A percentile compares a stretch with the other conserved stretches of the same genome.
Evolutionary conservation across 805 yeast genomes (phyloP).

Genomic region (Candida wancherniae): DNA sequence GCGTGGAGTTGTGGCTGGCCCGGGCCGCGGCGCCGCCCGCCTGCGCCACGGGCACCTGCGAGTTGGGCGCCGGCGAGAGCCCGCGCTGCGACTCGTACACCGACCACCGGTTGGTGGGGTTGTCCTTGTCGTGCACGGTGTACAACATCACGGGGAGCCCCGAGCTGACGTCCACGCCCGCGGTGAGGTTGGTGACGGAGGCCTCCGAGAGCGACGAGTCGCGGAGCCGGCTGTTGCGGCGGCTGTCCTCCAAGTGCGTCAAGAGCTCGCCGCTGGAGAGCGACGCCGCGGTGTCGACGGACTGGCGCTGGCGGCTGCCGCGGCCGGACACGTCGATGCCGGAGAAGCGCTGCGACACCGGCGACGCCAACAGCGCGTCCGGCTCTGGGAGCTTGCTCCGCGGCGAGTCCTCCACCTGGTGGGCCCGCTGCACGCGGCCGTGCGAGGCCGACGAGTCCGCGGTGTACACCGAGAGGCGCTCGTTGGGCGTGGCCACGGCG

Average conservation of each 20-base stretch:
- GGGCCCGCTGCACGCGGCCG: too few species aligned
- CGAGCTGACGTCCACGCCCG: constrained; percentile 24
- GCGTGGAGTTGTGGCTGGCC: not conserved
- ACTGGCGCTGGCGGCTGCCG: too few species aligned
- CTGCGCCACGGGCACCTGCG: too few species aligned
- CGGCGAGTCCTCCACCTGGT: too few species aligned
- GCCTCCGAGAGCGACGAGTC: constrained; percentile 4
- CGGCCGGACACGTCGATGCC: too few species aligned
- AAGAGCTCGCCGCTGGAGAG: constrained; percentile 20
- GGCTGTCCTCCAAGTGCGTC: constrained; percentile 5
- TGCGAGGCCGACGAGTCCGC: too few species aligned
- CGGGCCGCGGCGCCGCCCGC: not conserved
- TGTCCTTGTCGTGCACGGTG: constrained; percentile 24
- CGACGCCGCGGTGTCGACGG: constrained; percentile 8
- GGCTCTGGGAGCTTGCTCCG: too few species aligned
- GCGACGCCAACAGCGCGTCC: too few species aligned
- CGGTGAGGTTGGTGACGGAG: constrained; percentile 17
- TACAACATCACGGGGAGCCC: constrained; percentile 28
- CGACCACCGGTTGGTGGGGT: constrained; percentile 5
- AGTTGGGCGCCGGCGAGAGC: too few species aligned
- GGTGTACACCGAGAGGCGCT: too few species aligned
- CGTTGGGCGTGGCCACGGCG: too few species aligned
- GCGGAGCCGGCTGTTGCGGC: not conserved
- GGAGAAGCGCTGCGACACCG: too few species aligned
- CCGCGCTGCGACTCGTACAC: constrained; percentile 7